These are phyloP conservation scores for Russula brevipes DNA, from an alignment of 768 basidiomycete genomes.

Conservation along the genomic window DNA sequence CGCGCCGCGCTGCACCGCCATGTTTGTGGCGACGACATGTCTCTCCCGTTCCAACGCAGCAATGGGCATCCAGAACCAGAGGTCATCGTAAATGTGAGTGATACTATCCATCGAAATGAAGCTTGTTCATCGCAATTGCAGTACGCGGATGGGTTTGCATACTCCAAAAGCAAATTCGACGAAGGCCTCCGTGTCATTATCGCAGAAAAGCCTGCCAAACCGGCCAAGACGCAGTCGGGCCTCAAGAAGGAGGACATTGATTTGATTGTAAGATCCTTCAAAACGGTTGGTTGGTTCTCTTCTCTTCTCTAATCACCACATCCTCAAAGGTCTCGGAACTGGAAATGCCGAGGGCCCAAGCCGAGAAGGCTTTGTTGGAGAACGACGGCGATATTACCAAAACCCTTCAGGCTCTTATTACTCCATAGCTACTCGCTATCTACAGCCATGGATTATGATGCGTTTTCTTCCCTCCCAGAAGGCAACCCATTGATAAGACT, in stretches of 20 bases:
- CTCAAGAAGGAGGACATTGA: conserved; percentile 61
- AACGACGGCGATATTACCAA: conserved; percentile 50
- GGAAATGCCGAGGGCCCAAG: conserved; percentile 52
- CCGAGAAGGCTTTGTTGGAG: conserved; percentile 53
- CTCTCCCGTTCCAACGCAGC: conserved; percentile 28
- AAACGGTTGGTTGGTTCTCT: neutral
- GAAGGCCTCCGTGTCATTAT: conserved; percentile 57
- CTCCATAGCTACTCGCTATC: conserved; percentile 10
- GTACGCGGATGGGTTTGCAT: conserved; percentile 63
- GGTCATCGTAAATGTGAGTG: conserved; percentile 60
- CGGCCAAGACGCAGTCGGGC: conserved; percentile 35
- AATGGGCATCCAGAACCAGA: conserved; percentile 61
- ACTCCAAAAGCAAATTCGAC: conserved; percentile 62
- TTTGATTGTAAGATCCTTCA: conserved; percentile 45
- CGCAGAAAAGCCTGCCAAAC: conserved; percentile 50
- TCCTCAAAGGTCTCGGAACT: conserved; percentile 56
- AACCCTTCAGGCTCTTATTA: conserved; percentile 37
- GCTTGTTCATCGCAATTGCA: conserved; percentile 27
- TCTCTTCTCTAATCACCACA: neutral
- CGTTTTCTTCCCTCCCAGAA: neutral
- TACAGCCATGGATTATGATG: neutral
- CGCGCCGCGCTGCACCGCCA: neutral
- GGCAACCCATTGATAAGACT: neutral
- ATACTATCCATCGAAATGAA: neutral
- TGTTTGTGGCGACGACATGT: conserved; percentile 1